These are phyloP conservation scores for Candida sojae DNA, from an alignment of 1,139 yeast species.

Conservation along the genomic window DNA sequence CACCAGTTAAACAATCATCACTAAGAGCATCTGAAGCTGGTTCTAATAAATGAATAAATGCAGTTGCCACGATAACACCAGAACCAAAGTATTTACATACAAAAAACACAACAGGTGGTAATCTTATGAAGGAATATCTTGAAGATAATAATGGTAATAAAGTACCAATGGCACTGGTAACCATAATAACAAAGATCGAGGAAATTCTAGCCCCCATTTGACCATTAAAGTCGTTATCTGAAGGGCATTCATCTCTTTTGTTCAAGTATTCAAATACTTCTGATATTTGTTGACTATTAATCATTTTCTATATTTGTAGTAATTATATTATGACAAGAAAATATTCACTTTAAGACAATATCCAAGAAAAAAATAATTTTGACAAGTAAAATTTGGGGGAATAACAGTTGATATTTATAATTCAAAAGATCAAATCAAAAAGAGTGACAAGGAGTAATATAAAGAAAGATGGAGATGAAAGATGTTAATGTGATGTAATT, in stretches of 20 bases:
- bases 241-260: slow-evolving; percentile 36
- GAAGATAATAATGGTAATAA: slow-evolving; percentile 63
- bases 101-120: slow-evolving; percentile 66
- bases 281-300: slow-evolving; percentile 9
- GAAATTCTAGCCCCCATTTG: slow-evolving; percentile 69
- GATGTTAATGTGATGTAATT: not conserved
- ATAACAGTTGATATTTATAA: not conserved
- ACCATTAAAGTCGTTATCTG: slow-evolving; percentile 40
- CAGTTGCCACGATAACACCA: slow-evolving; percentile 90
- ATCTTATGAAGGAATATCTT: slow-evolving; percentile 49
- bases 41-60: slow-evolving; percentile 78
- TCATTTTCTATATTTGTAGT: not conserved
- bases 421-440: too few relatives aligned
- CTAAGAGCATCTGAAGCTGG: slow-evolving; percentile 63
- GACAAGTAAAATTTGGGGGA: not conserved
- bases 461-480: not conserved
- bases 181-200: slow-evolving; percentile 66
- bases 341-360: too few relatives aligned
- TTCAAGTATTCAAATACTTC: slow-evolving; percentile 13
- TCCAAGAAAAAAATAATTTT: not conserved
- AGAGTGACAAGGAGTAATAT: too few relatives aligned
- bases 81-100: slow-evolving; percentile 85
- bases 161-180: slow-evolving; percentile 58
- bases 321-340: not conserved
- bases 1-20: slow-evolving; percentile 37